Evolutionary conservation across 495 filamentous ascomycete species (phyloP).

Genomic region (Aspergillus funiculosus): DNA sequence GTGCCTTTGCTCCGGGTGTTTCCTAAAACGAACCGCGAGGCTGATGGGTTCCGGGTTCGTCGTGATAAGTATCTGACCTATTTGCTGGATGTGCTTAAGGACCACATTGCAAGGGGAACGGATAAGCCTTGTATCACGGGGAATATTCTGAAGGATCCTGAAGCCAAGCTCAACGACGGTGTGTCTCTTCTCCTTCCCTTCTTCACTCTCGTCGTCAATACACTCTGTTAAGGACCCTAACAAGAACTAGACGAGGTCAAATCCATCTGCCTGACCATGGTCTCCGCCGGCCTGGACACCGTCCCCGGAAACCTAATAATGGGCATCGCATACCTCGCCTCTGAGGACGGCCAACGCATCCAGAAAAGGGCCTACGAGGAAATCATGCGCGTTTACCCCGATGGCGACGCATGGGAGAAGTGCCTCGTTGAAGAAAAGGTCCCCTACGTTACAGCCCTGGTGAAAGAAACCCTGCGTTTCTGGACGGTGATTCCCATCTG

Average conservation of each 20-base stretch:
- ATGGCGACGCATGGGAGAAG: slow-evolving; percentile 58
- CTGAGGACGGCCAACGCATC: slow-evolving; percentile 54
- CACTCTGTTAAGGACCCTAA: slow-evolving; percentile 9
- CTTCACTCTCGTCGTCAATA: no score
- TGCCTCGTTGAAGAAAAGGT: slow-evolving; percentile 65
- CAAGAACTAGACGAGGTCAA: slow-evolving; percentile 53
- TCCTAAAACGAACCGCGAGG: slow-evolving; percentile 48
- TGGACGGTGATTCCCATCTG: slow-evolving; percentile 72
- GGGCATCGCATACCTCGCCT: slow-evolving; percentile 66
- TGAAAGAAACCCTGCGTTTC: slow-evolving; percentile 64
- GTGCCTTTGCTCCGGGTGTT: slow-evolving; percentile 56
- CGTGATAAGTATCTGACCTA: slow-evolving; percentile 54
- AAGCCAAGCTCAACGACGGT: slow-evolving; percentile 57
- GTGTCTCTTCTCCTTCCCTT: slow-evolving; percentile 9
- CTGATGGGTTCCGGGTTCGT: slow-evolving; percentile 48
- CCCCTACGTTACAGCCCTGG: slow-evolving; percentile 62
- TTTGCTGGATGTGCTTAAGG: slow-evolving; percentile 55
- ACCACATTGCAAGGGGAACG: slow-evolving; percentile 52
- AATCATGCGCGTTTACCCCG: slow-evolving; percentile 59
- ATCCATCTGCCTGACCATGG: slow-evolving; percentile 71
- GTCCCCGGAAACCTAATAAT: slow-evolving; percentile 65
- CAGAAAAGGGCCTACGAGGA: slow-evolving; percentile 58
- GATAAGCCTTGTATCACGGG: slow-evolving; percentile 68
- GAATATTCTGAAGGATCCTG: slow-evolving; percentile 61
- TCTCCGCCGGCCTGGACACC: slow-evolving; percentile 65